Percentiles rank a stretch among this genome's conserved stretches.
These are phyloP conservation scores for Trichophyton rubrum DNA, from an alignment of 2,329 filamentous ascomycete species.

Conservation along the genomic window DNA sequence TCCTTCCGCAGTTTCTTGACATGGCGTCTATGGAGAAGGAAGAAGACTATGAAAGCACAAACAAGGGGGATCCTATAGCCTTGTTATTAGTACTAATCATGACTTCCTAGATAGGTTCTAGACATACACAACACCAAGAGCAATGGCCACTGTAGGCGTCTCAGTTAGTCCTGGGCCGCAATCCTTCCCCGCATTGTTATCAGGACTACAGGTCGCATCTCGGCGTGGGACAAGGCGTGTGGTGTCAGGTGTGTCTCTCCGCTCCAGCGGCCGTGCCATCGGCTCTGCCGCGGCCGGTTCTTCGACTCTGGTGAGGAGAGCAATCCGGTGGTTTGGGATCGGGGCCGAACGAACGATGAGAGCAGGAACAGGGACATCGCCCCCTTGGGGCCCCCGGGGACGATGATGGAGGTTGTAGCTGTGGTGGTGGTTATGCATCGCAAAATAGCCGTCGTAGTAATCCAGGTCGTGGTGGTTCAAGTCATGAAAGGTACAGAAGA, in stretches of 20 bases:
- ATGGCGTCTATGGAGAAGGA: slow-evolving; percentile 70
- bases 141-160: slow-evolving; percentile 53
- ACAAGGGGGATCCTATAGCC: slow-evolving; percentile 58
- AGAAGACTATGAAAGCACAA: slow-evolving; percentile 51
- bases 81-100: slow-evolving; percentile 17
- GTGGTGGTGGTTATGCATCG: background rate
- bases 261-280: background rate
- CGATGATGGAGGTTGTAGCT: background rate
- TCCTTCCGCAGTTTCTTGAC: slow-evolving; percentile 59
- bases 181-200: slow-evolving; percentile 31
- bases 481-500: background rate
- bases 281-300: background rate
- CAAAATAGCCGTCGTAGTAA: background rate
- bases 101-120: background rate
- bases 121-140: slow-evolving; percentile 58
- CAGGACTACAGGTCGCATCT: slow-evolving; percentile 14
- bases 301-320: background rate
- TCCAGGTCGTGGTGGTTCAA: background rate
- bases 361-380: background rate
- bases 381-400: background rate
- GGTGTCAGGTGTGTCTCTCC: background rate
- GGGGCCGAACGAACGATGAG: background rate
- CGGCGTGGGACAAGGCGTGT: slow-evolving; percentile 6
- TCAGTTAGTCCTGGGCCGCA: slow-evolving; percentile 46
- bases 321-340: background rate